Conservation (phyloP, 164 flowering plant species). For the Cinnamomum micranthum region DNA sequence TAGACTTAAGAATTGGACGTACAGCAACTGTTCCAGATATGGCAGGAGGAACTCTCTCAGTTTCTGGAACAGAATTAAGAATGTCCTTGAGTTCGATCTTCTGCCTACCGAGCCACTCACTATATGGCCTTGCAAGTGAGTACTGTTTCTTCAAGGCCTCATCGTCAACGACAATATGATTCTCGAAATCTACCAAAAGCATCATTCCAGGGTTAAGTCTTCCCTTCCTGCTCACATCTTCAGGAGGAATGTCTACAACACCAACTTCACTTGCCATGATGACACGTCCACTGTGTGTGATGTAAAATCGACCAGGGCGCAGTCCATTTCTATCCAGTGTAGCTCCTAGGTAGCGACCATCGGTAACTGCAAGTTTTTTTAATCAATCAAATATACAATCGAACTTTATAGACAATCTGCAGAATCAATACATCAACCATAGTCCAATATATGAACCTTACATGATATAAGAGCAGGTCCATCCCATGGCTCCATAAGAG, state of each 20-base stretch:
- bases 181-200: slow-evolving; percentile 97
- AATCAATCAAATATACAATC: background rate
- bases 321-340: slow-evolving; percentile 96
- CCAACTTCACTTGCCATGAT: slow-evolving; percentile 99
- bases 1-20: slow-evolving; percentile 20
- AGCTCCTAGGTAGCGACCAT: slow-evolving; percentile 99
- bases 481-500: slow-evolving; percentile 99
- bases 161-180: slow-evolving; percentile 94
- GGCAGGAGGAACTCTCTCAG: slow-evolving; percentile 53
- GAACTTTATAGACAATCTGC: background rate
- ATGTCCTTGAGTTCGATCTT: slow-evolving; percentile 79
- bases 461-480: slow-evolving; percentile 98
- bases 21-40: slow-evolving; percentile 70
- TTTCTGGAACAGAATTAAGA: slow-evolving; percentile 56
- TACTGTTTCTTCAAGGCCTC: slow-evolving; percentile 91
- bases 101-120: slow-evolving; percentile 88
- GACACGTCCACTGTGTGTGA: slow-evolving; percentile 92
- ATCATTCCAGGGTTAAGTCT: slow-evolving; percentile 99
- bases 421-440: slow-evolving; percentile 3
- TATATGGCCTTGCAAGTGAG: slow-evolving; percentile 87
- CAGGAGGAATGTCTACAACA: slow-evolving; percentile 91
- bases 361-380: slow-evolving; percentile 68
- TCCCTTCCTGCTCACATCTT: slow-evolving; percentile 87
- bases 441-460: slow-evolving; percentile 27
- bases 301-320: slow-evolving; percentile 95